Base-by-base conservation (phyloP, 2,329 filamentous ascomycete species). In the Hymenoscyphus scutula region DNA sequence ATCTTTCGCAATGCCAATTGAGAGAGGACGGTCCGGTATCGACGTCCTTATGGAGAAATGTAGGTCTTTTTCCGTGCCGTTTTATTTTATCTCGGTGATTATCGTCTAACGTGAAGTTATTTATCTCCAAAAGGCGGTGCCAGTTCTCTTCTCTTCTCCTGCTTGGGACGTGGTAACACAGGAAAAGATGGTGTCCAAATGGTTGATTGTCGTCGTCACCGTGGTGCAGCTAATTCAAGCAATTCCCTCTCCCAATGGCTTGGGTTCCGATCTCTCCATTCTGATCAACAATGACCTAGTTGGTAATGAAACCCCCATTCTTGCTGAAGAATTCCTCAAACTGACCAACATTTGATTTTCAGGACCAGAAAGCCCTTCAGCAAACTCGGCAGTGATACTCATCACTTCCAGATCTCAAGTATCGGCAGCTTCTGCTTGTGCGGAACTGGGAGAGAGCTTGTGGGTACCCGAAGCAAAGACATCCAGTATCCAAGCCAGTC, bases 261-360 rank as follows among this genome's bases (percentile, higher is more conserved):
- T 68, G 32, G 64, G 62, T 5, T 68, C 65, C 4, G 66, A 68
- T 51, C 59, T 68, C 2, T 65, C 64, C 13, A 67, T 70, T 19
- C 38, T 70, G 56, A 65, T 66, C 58, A 64, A 66, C 60, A 68
- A 70, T 64, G 67, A 68, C 58, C 41, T 69, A 32, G 58, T 62
- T 15, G 63, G 68, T 51, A 10, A 51, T 51, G 25, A 25, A 51
- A 25, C 45, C 45, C 45, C 45, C 45, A 51, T 51, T 23, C 45
- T 51, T 51, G 45, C 6, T 10, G 19, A n/a, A 10, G 5, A 23
- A 51, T 4, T 25, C 19, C 23, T 51, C 45, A 3, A 48, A 37
- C 59, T 59, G 37, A 61, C 58, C 15, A 34, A 25, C 53, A 10
- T 19, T 23, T 29, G 56, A 8, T 4, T 38, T 41, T 23, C 53